phyloP scores from a whole-genome alignment of 208 protist genomes.

The Acanthamoeba quina region DNA sequence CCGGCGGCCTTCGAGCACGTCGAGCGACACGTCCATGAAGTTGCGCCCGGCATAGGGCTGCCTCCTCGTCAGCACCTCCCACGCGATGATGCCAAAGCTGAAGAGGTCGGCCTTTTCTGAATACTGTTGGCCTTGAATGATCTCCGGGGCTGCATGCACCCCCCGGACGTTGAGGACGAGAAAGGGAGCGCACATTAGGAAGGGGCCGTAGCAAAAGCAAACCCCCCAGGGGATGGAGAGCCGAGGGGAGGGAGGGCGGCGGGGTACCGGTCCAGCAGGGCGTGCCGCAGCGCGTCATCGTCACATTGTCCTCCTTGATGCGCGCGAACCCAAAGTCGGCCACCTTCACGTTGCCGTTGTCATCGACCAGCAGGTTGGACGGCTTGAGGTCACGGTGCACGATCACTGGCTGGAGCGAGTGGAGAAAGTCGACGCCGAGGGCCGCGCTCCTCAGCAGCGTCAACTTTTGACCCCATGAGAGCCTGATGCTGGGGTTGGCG shows the following conservation, averaged over 20 bases:
- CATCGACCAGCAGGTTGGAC: conserved; percentile 68
- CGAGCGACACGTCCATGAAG: conserved; percentile 39
- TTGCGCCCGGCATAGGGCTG: conserved; percentile 19
- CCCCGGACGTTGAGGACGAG: too few relatives aligned
- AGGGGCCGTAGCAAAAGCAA: conserved; percentile 31
- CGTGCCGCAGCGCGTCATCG: conserved; percentile 68
- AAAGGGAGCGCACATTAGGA: too few relatives aligned
- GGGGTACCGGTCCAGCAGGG: conserved; percentile 40
- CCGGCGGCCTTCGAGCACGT: conserved; percentile 36
- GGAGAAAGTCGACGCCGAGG: conserved; percentile 50
- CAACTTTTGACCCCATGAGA: background rate
- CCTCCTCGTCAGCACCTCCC: background rate
- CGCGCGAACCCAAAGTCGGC: conserved; percentile 64
- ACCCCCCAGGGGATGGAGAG: too few relatives aligned
- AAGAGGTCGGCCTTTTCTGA: conserved; percentile 43
- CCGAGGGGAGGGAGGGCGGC: conserved; percentile 5
- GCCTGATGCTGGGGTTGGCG: conserved; percentile 5
- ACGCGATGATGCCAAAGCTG: conserved; percentile 12
- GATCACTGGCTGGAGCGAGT: conserved; percentile 64
- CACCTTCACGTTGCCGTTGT: conserved; percentile 62
- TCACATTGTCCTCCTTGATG: conserved; percentile 59
- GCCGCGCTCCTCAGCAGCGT: too few relatives aligned
- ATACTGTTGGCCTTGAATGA: background rate
- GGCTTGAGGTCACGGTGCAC: conserved; percentile 62
- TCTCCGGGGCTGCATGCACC: too few relatives aligned